Conservation (phyloP, 495 filamentous ascomycete species). For the Penicillium simplicissimum region DNA sequence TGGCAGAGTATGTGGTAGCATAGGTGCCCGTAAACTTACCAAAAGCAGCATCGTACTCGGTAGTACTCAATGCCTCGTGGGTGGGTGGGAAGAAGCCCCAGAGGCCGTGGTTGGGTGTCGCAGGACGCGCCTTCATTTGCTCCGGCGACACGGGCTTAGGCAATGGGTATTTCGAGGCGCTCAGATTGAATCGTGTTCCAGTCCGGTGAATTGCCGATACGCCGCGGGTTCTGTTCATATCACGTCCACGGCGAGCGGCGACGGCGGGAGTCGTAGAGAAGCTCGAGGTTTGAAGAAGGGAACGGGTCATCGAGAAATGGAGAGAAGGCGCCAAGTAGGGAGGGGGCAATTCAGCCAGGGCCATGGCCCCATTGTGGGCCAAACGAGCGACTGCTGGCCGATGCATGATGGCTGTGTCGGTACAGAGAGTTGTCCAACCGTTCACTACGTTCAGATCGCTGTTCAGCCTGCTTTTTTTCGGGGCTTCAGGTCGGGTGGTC, state of each 20-base stretch:
- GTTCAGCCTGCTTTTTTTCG: slow-evolving; percentile 25
- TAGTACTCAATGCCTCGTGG: slow-evolving; percentile 62
- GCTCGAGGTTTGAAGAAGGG: slow-evolving; percentile 40
- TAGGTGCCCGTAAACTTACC: slow-evolving; percentile 47
- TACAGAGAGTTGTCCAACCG: slow-evolving; percentile 6
- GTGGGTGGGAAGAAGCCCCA: slow-evolving; percentile 84
- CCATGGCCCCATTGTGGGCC: slow-evolving; percentile 36
- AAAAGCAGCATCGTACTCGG: slow-evolving; percentile 64
- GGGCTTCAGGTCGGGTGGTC: slow-evolving; percentile 16
- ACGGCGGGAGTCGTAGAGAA: slow-evolving; percentile 47
- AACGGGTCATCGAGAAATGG: slow-evolving; percentile 39
- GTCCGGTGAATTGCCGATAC: slow-evolving; percentile 77
- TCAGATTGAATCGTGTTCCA: slow-evolving; percentile 68
- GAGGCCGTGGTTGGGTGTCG: slow-evolving; percentile 79
- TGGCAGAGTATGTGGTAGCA: neutral
- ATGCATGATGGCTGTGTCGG: slow-evolving; percentile 39
- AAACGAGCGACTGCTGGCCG: slow-evolving; percentile 39
- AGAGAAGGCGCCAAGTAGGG: slow-evolving; percentile 48
- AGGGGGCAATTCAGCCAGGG: slow-evolving; percentile 43
- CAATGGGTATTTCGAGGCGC: slow-evolving; percentile 67
- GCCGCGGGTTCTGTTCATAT: slow-evolving; percentile 60
- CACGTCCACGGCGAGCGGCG: slow-evolving; percentile 39
- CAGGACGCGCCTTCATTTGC: slow-evolving; percentile 42
- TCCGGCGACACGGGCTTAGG: slow-evolving; percentile 65
- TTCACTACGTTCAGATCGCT: slow-evolving; percentile 9